Evolutionary conservation across 768 basidiomycete species (phyloP).

Genomic region (Naganishia onofrii): DNA sequence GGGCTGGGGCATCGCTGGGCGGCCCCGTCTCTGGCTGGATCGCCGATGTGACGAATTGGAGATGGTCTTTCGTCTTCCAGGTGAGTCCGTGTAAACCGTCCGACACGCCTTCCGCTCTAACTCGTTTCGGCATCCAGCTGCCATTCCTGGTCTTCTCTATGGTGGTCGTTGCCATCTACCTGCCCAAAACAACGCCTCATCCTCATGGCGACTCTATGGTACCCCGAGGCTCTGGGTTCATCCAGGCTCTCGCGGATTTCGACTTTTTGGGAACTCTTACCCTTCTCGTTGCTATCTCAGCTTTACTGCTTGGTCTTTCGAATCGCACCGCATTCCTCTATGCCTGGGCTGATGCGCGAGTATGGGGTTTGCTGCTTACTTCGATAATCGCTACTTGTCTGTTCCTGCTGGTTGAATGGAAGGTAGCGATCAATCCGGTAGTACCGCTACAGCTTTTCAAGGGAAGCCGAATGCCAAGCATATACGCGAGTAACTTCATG

Average conservation of each 20-base stretch:
- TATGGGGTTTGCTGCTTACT: conserved; percentile 45
- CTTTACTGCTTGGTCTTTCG: conserved; percentile 47
- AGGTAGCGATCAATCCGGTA: conserved; percentile 40
- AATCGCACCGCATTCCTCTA: conserved; percentile 50
- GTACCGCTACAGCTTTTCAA: conserved; percentile 43
- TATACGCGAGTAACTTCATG: conserved; percentile 46
- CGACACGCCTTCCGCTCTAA: neutral
- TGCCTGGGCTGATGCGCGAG: conserved; percentile 45
- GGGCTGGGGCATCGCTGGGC: conserved; percentile 46
- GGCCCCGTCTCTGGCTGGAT: conserved; percentile 48
- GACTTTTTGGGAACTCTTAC: conserved; percentile 46
- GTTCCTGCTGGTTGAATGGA: conserved; percentile 40
- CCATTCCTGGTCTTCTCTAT: conserved; percentile 45
- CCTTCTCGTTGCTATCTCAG: conserved; percentile 41
- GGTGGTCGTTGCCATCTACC: conserved; percentile 38
- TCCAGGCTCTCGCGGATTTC: conserved; percentile 40
- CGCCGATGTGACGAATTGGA: conserved; percentile 49
- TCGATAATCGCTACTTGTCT: conserved; percentile 25
- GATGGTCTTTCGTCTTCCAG: conserved; percentile 46
- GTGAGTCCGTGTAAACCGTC: conserved; percentile 30
- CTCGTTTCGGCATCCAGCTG: conserved; percentile 30
- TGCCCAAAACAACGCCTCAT: conserved; percentile 37
- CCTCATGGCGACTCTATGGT: neutral
- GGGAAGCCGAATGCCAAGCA: conserved; percentile 39
- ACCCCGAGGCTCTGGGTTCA: conserved; percentile 38